Base-by-base conservation (phyloP, 768 basidiomycete species). In the Melanogaster broomeanus region DNA sequence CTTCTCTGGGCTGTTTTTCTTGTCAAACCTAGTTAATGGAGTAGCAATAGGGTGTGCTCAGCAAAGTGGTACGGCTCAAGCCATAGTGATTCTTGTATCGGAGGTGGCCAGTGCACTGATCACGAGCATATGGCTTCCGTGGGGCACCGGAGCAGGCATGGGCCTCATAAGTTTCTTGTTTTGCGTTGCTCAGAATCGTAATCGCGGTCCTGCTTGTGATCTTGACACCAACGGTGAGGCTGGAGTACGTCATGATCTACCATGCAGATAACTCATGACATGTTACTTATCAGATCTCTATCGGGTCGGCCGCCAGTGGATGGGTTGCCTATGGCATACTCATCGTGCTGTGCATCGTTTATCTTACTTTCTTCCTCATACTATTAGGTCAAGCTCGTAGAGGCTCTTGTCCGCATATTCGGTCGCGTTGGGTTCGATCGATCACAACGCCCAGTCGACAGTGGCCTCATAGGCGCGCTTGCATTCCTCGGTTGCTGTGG, bases 61-160 rank as follows among this genome's bases (percentile, higher is more conserved):
- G 73, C 77, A 78, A 45, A 90, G 88, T 54, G 96, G 95, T 4
- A 95, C 93, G 0, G 85, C 90, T 3, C 97, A 98, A 65, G 88
- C 93, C 4, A 85, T 96, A 57, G 78, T 98, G 48, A 85, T 99
- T 56, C 77, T 98, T 24, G 79, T 97, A 27, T 81, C 93, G 18
- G 97, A 99, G 67, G 88, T 99, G 15, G 77, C 78, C 19, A 85
- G 89, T 39, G 91, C 94, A 6, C 74, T 98, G 51, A 83, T 90
- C 24, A 97, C 95, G 28, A 94, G 90, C 55, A 76, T 96, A 28
- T 97, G 93, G 93, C 79, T 97, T 52, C 95, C 95, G 16, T 99
- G 96, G 96, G 93, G 92, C 27, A 88, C 88, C 47, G 93, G 96
- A 2, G 93, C 96, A 2, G 90, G 93, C 55, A 98, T 98, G 97